These are phyloP conservation scores for Serendipita indica DNA, from an alignment of 768 basidiomycete species.

Conservation along the genomic window DNA sequence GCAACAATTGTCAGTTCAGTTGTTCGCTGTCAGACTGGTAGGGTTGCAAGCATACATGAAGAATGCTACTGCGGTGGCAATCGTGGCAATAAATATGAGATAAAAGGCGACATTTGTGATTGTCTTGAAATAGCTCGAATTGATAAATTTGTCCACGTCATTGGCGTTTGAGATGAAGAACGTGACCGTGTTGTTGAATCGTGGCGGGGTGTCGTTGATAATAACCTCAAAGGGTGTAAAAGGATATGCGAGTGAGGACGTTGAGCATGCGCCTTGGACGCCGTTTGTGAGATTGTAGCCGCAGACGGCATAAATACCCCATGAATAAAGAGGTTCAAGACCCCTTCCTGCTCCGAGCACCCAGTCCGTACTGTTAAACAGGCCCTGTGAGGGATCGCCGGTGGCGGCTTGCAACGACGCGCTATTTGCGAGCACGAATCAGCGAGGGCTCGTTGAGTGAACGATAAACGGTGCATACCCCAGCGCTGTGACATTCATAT, in stretches of 20 bases:
- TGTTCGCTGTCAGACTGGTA: conserved; percentile 9
- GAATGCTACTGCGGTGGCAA: conserved; percentile 49
- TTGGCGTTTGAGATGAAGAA: conserved; percentile 22
- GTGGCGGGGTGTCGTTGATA: conserved; percentile 43
- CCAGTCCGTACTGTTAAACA: conserved; percentile 57
- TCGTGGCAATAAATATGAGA: conserved; percentile 56
- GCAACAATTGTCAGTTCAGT: too few species aligned
- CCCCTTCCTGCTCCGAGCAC: conserved; percentile 44
- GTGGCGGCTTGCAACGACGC: conserved; percentile 30
- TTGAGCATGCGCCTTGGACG: conserved; percentile 48
- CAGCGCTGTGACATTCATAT: conserved; percentile 54
- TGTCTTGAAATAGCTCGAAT: conserved; percentile 46
- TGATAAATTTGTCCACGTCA: conserved; percentile 34
- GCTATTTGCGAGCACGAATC: conserved; percentile 9
- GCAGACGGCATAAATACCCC: conserved; percentile 72
- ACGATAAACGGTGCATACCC: conserved; percentile 34
- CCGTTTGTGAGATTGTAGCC: conserved; percentile 40
- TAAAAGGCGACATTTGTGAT: conserved; percentile 60
- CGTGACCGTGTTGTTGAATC: conserved; percentile 36
- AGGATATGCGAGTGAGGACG: conserved; percentile 38
- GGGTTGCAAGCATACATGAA: conserved; percentile 37
- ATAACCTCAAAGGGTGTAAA: conserved; percentile 54
- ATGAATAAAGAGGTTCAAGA: conserved; percentile 55
- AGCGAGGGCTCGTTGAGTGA: neutral
- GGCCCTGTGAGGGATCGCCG: conserved; percentile 41